phyloP scores from a whole-genome alignment of 495 filamentous ascomycete genomes.

The Aspergillus baeticus region DNA sequence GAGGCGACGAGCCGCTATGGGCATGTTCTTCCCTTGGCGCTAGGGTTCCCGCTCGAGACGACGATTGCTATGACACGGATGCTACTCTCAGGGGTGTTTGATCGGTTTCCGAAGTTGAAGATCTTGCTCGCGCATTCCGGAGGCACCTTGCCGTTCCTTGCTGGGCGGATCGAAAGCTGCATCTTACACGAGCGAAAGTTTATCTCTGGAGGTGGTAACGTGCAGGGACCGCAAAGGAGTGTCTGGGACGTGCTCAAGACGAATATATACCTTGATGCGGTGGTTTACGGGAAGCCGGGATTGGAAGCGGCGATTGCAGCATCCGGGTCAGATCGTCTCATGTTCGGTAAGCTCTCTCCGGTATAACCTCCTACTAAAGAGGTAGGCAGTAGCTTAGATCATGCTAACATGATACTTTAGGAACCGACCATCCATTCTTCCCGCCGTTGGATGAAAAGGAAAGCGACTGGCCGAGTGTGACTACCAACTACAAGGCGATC shows the following conservation, averaged over 20 bases:
- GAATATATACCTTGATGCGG: conserved; percentile 91
- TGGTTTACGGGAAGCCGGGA: conserved; percentile 74
- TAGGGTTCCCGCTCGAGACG: conserved; percentile 93
- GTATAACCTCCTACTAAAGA: too few species aligned
- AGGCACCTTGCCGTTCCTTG: conserved; percentile 85
- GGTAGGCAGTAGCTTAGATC: too few species aligned
- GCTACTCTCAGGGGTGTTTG: conserved; percentile 82
- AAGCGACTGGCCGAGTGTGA: conserved; percentile 80
- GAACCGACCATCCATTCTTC: conserved; percentile 95
- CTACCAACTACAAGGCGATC: conserved; percentile 73
- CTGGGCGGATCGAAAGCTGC: conserved; percentile 86
- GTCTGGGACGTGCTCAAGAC: conserved; percentile 79
- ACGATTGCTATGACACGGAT: conserved; percentile 89
- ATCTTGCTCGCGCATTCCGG: conserved; percentile 87
- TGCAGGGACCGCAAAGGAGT: conserved; percentile 49
- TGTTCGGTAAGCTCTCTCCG: conserved; percentile 61
- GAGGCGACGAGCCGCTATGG: conserved; percentile 64
- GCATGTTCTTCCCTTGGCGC: conserved; percentile 80
- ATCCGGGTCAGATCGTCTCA: conserved; percentile 58
- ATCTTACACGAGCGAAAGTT: conserved; percentile 76
- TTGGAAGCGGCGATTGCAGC: conserved; percentile 66
- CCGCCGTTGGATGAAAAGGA: conserved; percentile 65
- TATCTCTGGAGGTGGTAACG: conserved; percentile 48
- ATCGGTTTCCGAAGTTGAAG: conserved; percentile 65
- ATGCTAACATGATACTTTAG: conserved; percentile 23